These are phyloP conservation scores for Phialemoniopsis sp. DNA, from an alignment of 2,329 filamentous ascomycete genomes.

Conservation along the genomic window DNA sequence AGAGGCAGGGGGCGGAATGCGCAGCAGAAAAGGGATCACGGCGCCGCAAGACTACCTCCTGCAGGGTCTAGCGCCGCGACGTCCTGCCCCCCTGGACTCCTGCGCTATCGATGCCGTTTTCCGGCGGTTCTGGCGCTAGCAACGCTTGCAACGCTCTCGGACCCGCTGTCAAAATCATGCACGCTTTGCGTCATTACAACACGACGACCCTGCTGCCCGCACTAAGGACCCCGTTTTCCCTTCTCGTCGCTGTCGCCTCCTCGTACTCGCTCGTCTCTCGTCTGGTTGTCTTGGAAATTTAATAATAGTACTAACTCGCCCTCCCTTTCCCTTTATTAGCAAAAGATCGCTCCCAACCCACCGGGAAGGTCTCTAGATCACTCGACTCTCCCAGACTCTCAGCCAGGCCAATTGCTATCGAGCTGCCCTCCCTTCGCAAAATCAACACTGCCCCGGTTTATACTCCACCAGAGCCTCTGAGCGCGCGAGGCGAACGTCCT, in stretches of 20 bases:
- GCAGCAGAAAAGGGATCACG: too few species aligned
- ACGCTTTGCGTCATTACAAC: too few species aligned
- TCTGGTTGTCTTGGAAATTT: background rate
- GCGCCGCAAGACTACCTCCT: too few species aligned
- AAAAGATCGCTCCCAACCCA: background rate
- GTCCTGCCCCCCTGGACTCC: too few species aligned
- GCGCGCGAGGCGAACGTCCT: constrained; percentile 53
- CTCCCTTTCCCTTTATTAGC: background rate
- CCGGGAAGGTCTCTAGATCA: background rate
- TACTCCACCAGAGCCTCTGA: constrained; percentile 45
- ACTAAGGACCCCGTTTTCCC: background rate
- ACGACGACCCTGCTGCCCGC: too few species aligned
- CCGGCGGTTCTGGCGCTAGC: too few species aligned
- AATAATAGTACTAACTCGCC: background rate
- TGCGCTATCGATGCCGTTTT: too few species aligned
- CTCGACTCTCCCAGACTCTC: background rate
- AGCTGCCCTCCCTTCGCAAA: constrained; percentile 37
- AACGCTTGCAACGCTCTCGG: too few species aligned
- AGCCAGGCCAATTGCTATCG: constrained; percentile 48
- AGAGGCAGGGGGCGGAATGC: too few species aligned
- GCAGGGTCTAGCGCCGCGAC: too few species aligned
- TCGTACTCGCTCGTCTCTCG: background rate
- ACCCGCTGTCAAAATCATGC: too few species aligned
- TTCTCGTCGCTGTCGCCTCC: background rate
- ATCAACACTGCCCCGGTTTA: constrained; percentile 31